A percentile compares a stretch with the other conserved stretches of the same genome.
Evolutionary conservation across 495 filamentous ascomycete species (phyloP).

Genomic region (Penicillium subrubescens): DNA sequence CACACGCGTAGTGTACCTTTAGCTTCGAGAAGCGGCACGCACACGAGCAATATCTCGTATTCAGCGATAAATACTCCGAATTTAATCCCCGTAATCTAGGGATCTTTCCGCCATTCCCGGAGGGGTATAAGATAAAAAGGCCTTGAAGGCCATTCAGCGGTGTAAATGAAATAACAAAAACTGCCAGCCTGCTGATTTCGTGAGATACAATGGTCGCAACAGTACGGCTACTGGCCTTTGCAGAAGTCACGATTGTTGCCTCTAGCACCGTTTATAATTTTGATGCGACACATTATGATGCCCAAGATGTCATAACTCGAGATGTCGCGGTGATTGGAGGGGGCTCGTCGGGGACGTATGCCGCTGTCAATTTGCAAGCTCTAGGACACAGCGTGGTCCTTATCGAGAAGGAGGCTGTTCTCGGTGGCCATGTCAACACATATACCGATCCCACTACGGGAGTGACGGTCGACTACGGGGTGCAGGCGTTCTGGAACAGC

Average conservation of each 20-base stretch:
- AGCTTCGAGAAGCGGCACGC: not conserved
- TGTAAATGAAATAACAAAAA: no score
- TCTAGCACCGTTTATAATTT: not conserved
- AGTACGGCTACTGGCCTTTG: not conserved
- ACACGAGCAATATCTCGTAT: not conserved
- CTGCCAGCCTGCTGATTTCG: not conserved
- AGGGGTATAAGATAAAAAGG: no score
- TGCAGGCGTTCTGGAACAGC: constrained; percentile 42
- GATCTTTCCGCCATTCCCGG: not conserved
- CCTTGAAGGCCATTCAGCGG: no score
- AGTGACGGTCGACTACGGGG: constrained; percentile 45
- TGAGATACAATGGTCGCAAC: not conserved
- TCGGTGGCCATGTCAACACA: constrained; percentile 49
- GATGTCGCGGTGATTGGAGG: constrained; percentile 53
- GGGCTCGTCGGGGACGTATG: constrained; percentile 50
- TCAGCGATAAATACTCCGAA: not conserved
- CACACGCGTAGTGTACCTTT: not conserved
- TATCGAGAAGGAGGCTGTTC: constrained; percentile 39
- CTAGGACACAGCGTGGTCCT: constrained; percentile 41
- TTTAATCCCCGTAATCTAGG: not conserved
- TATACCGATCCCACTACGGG: constrained; percentile 43
- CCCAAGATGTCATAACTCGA: constrained; percentile 9
- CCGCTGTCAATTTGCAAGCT: constrained; percentile 47
- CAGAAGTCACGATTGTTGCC: not conserved
- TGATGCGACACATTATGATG: constrained; percentile 5